phyloP scores from a whole-genome alignment of 768 basidiomycete genomes.

The Hypsizygus marmoreus region DNA sequence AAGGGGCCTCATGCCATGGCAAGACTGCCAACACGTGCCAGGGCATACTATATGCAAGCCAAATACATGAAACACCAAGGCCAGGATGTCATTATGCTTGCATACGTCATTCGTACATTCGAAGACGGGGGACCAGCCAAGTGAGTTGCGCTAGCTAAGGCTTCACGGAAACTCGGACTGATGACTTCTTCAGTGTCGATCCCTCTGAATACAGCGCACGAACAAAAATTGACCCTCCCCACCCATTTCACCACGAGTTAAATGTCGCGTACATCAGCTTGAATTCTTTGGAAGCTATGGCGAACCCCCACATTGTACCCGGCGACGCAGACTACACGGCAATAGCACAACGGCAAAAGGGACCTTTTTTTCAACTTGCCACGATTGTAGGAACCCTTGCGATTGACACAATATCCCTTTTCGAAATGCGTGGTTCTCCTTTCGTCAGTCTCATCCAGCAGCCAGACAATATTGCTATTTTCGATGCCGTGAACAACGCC shows the following conservation, averaged over 20 bases:
- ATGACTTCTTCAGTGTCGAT: constrained; percentile 32
- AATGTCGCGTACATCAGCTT: constrained; percentile 44
- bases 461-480: too few relatives aligned
- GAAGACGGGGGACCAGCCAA: constrained; percentile 19
- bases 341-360: constrained; percentile 32
- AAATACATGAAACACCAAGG: constrained; percentile 54
- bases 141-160: constrained; percentile 10
- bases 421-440: constrained; percentile 47
- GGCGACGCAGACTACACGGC: constrained; percentile 36
- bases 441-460: too few relatives aligned
- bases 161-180: constrained; percentile 3
- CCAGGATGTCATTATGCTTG: constrained; percentile 55
- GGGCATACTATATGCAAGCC: constrained; percentile 60
- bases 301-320: constrained; percentile 41
- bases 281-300: constrained; percentile 42
- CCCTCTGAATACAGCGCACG: constrained; percentile 37
- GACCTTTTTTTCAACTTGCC: constrained; percentile 44
- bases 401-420: constrained; percentile 42
- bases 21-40: constrained; percentile 46
- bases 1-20: constrained; percentile 47
- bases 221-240: constrained; percentile 42
- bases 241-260: constrained; percentile 46
- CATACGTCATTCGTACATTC: constrained; percentile 46
- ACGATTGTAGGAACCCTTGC: constrained; percentile 36
- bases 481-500: too few relatives aligned